These are phyloP conservation scores for Phytophthora sp. DNA, from an alignment of 352 stramenopile genomes.

Conservation along the genomic window DNA sequence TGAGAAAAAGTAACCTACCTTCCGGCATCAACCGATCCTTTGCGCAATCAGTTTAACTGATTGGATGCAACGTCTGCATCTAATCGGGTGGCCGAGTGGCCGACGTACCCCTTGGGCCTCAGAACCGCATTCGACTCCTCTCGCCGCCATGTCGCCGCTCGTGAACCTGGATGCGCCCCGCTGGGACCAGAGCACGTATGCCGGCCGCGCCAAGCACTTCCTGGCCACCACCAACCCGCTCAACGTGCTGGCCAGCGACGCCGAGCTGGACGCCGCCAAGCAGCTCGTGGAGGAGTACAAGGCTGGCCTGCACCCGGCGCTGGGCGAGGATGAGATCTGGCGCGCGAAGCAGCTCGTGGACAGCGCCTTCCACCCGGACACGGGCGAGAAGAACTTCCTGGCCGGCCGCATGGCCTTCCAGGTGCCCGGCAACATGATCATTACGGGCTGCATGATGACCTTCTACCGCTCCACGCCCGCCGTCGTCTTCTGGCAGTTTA, in stretches of 20 bases:
- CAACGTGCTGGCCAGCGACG: constrained; percentile 76
- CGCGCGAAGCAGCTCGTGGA: constrained; percentile 87
- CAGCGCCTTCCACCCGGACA: constrained; percentile 90
- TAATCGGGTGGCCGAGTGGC: constrained; percentile 22
- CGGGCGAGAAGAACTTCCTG: constrained; percentile 89
- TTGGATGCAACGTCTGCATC: constrained; percentile 14
- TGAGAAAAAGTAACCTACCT: neutral
- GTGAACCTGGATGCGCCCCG: constrained; percentile 74
- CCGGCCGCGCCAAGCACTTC: constrained; percentile 82
- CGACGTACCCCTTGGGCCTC: neutral
- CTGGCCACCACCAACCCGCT: constrained; percentile 89
- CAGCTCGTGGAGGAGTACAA: constrained; percentile 74
- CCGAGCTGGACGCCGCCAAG: constrained; percentile 80
- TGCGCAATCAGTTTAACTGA: constrained; percentile 25
- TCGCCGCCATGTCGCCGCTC: constrained; percentile 18
- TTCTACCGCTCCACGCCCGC: constrained; percentile 84
- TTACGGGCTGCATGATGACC: constrained; percentile 88
- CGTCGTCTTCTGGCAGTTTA: constrained; percentile 89
- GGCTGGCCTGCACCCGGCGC: constrained; percentile 32
- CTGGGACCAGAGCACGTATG: constrained; percentile 87
- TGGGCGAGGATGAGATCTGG: constrained; percentile 82
- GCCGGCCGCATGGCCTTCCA: constrained; percentile 88
- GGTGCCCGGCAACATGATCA: constrained; percentile 90
- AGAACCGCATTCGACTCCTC: constrained; percentile 8
- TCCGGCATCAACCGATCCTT: neutral